Evolutionary conservation across 1,139 yeast species (phyloP).

Genomic region (Pichia sp.): DNA sequence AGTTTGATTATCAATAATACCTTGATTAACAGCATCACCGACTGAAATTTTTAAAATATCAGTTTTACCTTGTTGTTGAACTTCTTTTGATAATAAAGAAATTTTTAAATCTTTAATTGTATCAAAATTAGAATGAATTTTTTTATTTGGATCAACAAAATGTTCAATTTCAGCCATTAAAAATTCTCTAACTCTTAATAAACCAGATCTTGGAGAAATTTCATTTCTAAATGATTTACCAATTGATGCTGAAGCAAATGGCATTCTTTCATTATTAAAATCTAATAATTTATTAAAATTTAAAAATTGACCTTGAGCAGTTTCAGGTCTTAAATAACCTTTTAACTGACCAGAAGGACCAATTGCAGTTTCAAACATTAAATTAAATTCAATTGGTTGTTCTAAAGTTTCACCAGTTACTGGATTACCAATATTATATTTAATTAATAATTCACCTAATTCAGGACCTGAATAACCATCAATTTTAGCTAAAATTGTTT

Average conservation of each 20-base stretch:
- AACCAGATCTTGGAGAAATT: constrained; percentile 96
- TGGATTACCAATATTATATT: constrained; percentile 84
- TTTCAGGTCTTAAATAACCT: constrained; percentile 96
- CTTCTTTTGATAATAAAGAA: constrained; percentile 74
- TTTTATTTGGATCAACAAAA: constrained; percentile 88
- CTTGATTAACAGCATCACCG: constrained; percentile 83
- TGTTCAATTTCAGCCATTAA: constrained; percentile 99
- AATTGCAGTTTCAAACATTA: constrained; percentile 98
- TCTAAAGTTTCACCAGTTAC: constrained; percentile 80
- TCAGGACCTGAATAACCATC: constrained; percentile 93
- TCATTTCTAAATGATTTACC: constrained; percentile 99
- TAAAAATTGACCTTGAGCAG: constrained; percentile 98
- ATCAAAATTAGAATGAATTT: constrained; percentile 72
- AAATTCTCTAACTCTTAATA: constrained; percentile 96
- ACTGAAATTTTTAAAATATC: constrained; percentile 57
- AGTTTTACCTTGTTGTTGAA: constrained; percentile 82
- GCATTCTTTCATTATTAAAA: constrained; percentile 94
- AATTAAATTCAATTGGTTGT: constrained; percentile 90
- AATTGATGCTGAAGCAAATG: constrained; percentile 97
- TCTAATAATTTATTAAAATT: constrained; percentile 92
- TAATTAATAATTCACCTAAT: constrained; percentile 79
- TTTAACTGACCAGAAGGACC: constrained; percentile 97
- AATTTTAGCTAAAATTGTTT: constrained; percentile 80
- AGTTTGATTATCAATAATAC: constrained; percentile 94
- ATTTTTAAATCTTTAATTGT: constrained; percentile 70